These are phyloP conservation scores for Wallacemonas collosoma DNA, from an alignment of 208 protist species.

Conservation along the genomic window DNA sequence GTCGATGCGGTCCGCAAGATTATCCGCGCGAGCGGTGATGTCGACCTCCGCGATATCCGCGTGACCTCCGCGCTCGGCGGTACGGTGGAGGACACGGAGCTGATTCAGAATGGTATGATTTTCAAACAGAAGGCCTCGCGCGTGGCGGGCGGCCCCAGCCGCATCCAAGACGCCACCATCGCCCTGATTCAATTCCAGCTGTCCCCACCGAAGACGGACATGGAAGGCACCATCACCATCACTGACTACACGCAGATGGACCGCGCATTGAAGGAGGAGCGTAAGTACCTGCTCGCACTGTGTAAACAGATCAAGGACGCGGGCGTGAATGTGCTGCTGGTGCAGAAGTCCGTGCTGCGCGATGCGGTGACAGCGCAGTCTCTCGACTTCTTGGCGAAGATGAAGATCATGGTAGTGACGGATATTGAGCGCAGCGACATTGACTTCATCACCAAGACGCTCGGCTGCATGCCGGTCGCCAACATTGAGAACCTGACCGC, in stretches of 20 bases:
- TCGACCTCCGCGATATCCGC: conserved; percentile 97
- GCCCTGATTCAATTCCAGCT: conserved; percentile 99
- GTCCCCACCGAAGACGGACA: conserved; percentile 99
- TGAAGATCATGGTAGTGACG: conserved; percentile 99
- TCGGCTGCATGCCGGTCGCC: conserved; percentile 97
- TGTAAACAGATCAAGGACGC: conserved; percentile 98
- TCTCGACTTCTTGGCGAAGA: conserved; percentile 99
- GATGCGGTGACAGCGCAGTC: conserved; percentile 98
- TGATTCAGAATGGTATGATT: conserved; percentile 93
- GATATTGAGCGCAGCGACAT: conserved; percentile 99
- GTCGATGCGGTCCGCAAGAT: conserved; percentile 97
- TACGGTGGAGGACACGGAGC: conserved; percentile 98
- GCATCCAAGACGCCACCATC: conserved; percentile 98
- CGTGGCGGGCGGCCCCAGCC: conserved; percentile 90
- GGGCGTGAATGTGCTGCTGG: conserved; percentile 99
- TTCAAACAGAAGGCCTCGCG: conserved; percentile 95
- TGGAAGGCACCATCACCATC: conserved; percentile 95
- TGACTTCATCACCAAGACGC: conserved; percentile 98
- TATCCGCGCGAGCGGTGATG: conserved; percentile 88
- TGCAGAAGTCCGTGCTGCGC: conserved; percentile 99
- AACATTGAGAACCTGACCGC: conserved; percentile 95
- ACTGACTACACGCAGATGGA: conserved; percentile 98
- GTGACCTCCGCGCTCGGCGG: conserved; percentile 94
- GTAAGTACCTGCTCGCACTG: conserved; percentile 97
- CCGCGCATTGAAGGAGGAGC: conserved; percentile 97